These are phyloP conservation scores for Trapa bicornis DNA, from an alignment of 345 rosid genomes.

Conservation along the genomic window DNA sequence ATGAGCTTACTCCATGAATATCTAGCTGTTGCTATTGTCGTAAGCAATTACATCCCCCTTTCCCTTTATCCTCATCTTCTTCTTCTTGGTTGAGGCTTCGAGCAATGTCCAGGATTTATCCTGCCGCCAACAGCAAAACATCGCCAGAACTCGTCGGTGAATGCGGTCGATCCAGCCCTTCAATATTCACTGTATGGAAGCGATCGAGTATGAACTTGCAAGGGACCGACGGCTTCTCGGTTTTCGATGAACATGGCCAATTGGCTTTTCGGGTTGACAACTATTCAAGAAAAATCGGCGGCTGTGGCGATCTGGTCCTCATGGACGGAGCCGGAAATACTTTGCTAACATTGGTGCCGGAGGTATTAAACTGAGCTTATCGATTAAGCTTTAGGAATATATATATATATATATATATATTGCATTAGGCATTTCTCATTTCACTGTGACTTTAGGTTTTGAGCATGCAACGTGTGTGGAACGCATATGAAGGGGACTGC, in stretches of 20 bases:
- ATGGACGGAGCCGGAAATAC: slow-evolving; percentile 46
- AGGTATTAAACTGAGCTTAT: slow-evolving; percentile 11
- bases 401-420: too few species aligned
- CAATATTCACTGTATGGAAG: slow-evolving; percentile 34
- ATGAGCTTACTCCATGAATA: too few species aligned
- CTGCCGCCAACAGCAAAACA: too few species aligned
- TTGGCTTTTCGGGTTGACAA: slow-evolving; percentile 40
- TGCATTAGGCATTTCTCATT: not conserved
- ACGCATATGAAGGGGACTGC: slow-evolving; percentile 27
- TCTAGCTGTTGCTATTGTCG: too few species aligned
- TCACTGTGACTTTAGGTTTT: slow-evolving; percentile 10
- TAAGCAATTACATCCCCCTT: too few species aligned
- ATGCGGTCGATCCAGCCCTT: slow-evolving; percentile 6
- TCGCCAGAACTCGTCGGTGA: not conserved
- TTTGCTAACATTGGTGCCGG: slow-evolving; percentile 27
- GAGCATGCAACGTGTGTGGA: slow-evolving; percentile 35
- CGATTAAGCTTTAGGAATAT: not conserved
- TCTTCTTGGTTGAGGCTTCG: too few species aligned
- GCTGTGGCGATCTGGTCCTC: slow-evolving; percentile 19
- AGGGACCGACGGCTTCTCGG: slow-evolving; percentile 46
- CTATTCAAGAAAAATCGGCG: slow-evolving; percentile 25
- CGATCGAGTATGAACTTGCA: slow-evolving; percentile 47
- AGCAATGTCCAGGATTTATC: too few species aligned
- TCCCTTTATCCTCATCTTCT: too few species aligned
- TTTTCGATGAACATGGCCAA: slow-evolving; percentile 25